phyloP scores from a whole-genome alignment of 441 rosid genomes.

The Populus hybrid region DNA sequence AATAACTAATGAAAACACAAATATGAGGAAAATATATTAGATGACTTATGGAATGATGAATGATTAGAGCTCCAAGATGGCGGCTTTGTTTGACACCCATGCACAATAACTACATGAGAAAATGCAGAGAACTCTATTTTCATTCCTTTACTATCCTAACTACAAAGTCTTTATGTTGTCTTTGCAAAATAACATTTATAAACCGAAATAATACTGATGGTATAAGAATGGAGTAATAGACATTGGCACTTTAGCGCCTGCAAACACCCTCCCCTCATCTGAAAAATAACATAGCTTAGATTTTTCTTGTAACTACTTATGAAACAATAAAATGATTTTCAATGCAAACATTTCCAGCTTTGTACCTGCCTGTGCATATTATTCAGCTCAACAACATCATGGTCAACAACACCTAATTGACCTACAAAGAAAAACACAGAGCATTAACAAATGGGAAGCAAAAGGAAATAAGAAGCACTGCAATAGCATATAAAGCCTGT shows the following conservation, averaged over 20 bases:
- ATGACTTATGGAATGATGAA: not conserved
- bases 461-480: not conserved
- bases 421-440: constrained; percentile 39
- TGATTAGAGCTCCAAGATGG: not conserved
- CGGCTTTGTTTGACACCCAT: not conserved
- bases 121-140: not conserved
- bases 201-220: not conserved
- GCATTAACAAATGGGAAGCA: not conserved
- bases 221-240: not conserved
- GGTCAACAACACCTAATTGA: constrained; percentile 85
- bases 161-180: not conserved
- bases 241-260: not conserved
- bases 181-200: not conserved
- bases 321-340: constrained; percentile 3
- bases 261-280: not conserved
- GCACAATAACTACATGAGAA: not conserved
- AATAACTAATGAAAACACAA: not conserved
- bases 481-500: not conserved
- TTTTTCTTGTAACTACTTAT: not conserved
- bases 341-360: constrained; percentile 5
- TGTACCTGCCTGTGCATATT: constrained; percentile 97
- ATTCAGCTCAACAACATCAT: constrained; percentile 91
- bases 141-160: not conserved
- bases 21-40: not conserved
- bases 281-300: not conserved